Base-by-base conservation (phyloP, 495 filamentous ascomycete species). In the Aspergillus wentii region DNA sequence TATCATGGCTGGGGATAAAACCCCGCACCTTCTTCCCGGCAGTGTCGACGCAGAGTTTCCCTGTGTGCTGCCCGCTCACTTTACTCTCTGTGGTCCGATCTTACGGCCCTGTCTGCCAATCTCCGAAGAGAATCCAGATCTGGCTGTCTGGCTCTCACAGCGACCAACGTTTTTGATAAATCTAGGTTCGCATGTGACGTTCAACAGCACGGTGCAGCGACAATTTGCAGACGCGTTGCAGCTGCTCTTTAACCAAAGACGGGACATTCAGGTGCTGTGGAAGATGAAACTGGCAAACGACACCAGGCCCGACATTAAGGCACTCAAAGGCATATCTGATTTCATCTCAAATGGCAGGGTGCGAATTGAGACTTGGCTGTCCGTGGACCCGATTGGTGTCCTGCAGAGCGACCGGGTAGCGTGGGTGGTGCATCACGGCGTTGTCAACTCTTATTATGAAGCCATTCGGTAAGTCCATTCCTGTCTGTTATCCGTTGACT, bases 371-470 rank as follows among this genome's bases (percentile, higher is more conserved):
- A 31, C 44, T 4, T 69, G 65, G 66, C 39, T 72, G 2, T 48
- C 56, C 4, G 50, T 59, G 0, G 65, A 71, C 20, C 62, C 64
- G 1, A 51, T 52, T 11, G 49, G 56, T 1, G 47, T 71, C 31
- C 38, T 72, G 40, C 39, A 52, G 33, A 54, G 50, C n/a, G 57
- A 54, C 1, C 43, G 44, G n/a, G 41, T 72, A 3, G 35, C 54
- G 0, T 66, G 62, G 25, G 56, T 60, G 22, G 61, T 72, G 2
- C 66, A 71, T 38, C 68, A 71, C 29, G 67, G 67, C 5, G 68
- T 65, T 6, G 52, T 64, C 8, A 71, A 68, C 33, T 67, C 67
- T 3, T 71, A 62, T 19, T 41, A 64, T 23, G 67, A 70, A 41
- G 54, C 60, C n/a, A 48, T 61, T 14, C 44, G 44, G 63, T 67